A percentile compares a stretch with the other conserved stretches of the same genome.
Conservation (phyloP, 2,329 filamentous ascomycete genomes). For the Cytospora piceicola region DNA sequence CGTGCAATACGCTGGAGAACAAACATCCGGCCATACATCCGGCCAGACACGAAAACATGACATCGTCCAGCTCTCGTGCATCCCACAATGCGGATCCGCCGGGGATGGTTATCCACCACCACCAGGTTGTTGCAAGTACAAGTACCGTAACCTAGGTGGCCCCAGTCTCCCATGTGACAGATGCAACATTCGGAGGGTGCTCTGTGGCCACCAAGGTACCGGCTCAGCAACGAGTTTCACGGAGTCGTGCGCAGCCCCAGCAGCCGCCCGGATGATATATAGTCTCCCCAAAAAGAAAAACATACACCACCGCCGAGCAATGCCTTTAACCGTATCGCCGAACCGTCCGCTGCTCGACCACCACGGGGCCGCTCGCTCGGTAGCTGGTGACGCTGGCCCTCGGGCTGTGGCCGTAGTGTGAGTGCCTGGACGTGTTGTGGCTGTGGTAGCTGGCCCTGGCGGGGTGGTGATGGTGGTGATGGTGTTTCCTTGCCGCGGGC, state of each 20-base stretch:
- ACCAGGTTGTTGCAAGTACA: too few species aligned
- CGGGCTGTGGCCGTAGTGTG: conserved; percentile 42
- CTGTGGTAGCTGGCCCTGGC: conserved; percentile 50
- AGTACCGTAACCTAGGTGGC: too few species aligned
- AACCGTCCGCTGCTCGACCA: conserved; percentile 48
- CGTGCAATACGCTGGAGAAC: too few species aligned
- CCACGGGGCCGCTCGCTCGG: conserved; percentile 37
- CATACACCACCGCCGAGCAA: background rate
- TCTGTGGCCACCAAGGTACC: background rate
- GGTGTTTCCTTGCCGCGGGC: conserved; percentile 49
- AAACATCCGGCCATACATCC: too few species aligned
- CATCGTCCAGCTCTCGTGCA: too few species aligned
- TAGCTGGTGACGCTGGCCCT: conserved; percentile 46
- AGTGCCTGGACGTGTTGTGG: conserved; percentile 34
- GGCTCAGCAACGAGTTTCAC: background rate
- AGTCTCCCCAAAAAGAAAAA: background rate
- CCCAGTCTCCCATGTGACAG: too few species aligned
- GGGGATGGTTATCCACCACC: too few species aligned
- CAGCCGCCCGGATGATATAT: too few species aligned
- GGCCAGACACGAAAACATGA: too few species aligned
- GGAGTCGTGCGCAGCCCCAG: too few species aligned
- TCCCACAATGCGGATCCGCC: too few species aligned
- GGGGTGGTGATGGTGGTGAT: conserved; percentile 42
- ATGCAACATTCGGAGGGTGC: too few species aligned
- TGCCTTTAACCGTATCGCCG: conserved; percentile 37